Percentiles rank a stretch among this genome's conserved stretches.
These are phyloP conservation scores for Henckelia pumila DNA, from an alignment of 257 asterid species.

Conservation along the genomic window DNA sequence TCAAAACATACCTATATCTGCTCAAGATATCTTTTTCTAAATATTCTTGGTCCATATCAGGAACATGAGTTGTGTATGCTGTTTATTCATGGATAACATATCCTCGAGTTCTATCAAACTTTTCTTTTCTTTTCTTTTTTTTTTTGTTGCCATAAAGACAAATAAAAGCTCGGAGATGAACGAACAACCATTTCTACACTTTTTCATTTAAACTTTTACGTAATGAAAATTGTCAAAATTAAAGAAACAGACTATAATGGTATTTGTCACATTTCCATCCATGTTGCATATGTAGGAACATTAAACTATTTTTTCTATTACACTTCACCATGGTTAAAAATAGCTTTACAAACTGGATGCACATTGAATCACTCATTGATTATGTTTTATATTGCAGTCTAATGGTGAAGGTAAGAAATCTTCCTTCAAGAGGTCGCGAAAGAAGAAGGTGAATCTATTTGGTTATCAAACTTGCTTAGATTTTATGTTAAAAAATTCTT, in stretches of 20 bases:
- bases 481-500: background rate
- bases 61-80: background rate
- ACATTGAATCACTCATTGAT: too few species aligned
- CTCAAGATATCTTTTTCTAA: too few species aligned
- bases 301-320: background rate
- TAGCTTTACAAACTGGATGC: slow-evolving; percentile 1
- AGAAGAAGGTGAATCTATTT: slow-evolving; percentile 47
- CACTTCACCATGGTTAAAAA: too few species aligned
- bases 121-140: too few species aligned
- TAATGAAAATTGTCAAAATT: background rate
- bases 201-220: too few species aligned
- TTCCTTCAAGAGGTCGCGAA: slow-evolving; percentile 50
- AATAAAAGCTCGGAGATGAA: background rate
- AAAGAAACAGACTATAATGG: background rate
- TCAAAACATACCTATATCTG: too few species aligned
- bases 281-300: background rate
- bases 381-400: slow-evolving; percentile 32
- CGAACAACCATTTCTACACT: background rate
- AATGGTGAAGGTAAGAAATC: slow-evolving; percentile 32
- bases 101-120: background rate
- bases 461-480: background rate
- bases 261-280: background rate
- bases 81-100: background rate
- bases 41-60: too few species aligned
- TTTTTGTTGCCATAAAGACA: background rate